phyloP scores from a whole-genome alignment of 352 stramenopile species.

The Phytophthora brassicae region DNA sequence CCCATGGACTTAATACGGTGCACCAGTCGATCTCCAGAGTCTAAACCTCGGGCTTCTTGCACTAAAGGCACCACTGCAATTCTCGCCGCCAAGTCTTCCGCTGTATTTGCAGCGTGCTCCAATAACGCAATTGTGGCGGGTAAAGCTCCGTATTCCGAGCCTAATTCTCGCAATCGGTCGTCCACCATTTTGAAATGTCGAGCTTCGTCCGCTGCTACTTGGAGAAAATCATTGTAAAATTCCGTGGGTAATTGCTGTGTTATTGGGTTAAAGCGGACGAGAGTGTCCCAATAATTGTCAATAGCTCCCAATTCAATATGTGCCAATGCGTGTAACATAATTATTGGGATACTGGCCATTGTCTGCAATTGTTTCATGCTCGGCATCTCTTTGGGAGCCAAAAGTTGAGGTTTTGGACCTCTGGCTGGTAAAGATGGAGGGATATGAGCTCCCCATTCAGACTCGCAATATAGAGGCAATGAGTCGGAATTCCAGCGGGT shows the following conservation, averaged over 20 bases:
- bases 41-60: constrained; percentile 75
- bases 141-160: constrained; percentile 64
- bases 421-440: constrained; percentile 55
- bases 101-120: constrained; percentile 75
- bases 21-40: constrained; percentile 75
- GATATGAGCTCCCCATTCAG: constrained; percentile 34
- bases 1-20: constrained; percentile 74
- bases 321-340: constrained; percentile 81
- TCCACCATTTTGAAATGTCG: constrained; percentile 84
- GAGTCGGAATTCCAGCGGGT: constrained; percentile 39
- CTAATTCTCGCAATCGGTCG: constrained; percentile 57
- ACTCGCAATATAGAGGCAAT: constrained; percentile 39
- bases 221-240: constrained; percentile 81
- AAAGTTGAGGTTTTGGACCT: constrained; percentile 43
- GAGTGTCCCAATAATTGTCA: constrained; percentile 89
- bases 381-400: constrained; percentile 74
- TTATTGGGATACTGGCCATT: constrained; percentile 53
- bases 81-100: constrained; percentile 59
- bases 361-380: constrained; percentile 64
- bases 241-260: constrained; percentile 44
- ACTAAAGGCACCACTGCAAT: constrained; percentile 82
- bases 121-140: constrained; percentile 69
- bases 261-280: constrained; percentile 75
- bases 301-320: constrained; percentile 87
- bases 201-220: constrained; percentile 70